Evolutionary conservation across 805 yeast species (phyloP).

Genomic region (Priceomyces castillae): DNA sequence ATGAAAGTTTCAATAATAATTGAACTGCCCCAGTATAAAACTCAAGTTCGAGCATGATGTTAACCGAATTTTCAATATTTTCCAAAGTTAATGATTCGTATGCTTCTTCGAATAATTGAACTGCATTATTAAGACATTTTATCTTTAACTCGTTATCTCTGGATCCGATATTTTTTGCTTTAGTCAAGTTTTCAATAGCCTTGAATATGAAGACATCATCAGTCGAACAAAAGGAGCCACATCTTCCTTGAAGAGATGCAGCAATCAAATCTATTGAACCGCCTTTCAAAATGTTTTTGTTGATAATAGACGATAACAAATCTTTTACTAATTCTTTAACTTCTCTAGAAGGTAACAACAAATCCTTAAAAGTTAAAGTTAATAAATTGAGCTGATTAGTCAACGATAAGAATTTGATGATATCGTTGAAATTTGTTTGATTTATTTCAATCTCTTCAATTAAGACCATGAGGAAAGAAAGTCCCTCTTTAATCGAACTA

Average conservation of each 20-base stretch:
- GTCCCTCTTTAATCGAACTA: conserved; percentile 79
- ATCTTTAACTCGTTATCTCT: conserved; percentile 68
- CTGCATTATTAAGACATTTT: conserved; percentile 69
- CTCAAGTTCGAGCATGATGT: conserved; percentile 72
- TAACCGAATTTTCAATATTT: conserved; percentile 75
- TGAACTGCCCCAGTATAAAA: conserved; percentile 85
- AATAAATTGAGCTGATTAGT: conserved; percentile 69
- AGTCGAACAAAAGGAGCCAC: conserved; percentile 92
- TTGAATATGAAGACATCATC: conserved; percentile 91
- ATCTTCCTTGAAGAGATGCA: conserved; percentile 80
- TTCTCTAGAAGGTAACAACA: conserved; percentile 67
- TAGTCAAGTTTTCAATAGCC: conserved; percentile 87
- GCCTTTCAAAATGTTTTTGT: conserved; percentile 86
- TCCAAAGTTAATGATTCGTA: conserved; percentile 76
- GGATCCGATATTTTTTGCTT: conserved; percentile 73
- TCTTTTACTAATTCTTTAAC: conserved; percentile 75
- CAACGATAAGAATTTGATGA: conserved; percentile 64
- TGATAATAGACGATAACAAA: conserved; percentile 82
- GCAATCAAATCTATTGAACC: conserved; percentile 90
- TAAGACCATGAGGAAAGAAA: conserved; percentile 80
- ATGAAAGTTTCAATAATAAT: conserved; percentile 73
- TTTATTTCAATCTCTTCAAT: conserved; percentile 62
- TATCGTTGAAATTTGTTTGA: conserved; percentile 51
- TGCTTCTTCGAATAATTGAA: conserved; percentile 72
- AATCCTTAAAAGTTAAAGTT: conserved; percentile 65